A percentile compares a stretch with the other conserved stretches of the same genome.
phyloP scores from a whole-genome alignment of 495 filamentous ascomycete genomes.

The Trichoderma gamsii region DNA sequence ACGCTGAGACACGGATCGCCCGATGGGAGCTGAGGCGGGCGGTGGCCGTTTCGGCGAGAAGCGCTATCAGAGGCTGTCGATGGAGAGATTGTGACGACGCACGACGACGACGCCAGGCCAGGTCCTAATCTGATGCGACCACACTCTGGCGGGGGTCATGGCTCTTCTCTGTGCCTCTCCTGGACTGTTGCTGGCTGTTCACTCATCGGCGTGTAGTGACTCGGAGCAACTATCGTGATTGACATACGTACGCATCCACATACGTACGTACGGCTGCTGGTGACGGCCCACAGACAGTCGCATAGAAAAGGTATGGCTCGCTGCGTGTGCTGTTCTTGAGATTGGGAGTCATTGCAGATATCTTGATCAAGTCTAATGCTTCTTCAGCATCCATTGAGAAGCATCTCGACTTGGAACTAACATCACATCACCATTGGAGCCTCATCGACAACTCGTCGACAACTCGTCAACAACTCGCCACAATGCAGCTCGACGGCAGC shows the following conservation, averaged over 20 bases:
- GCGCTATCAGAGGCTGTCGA: no score
- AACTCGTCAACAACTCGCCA: background rate
- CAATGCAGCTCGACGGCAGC: conserved; percentile 15
- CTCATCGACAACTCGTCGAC: no score
- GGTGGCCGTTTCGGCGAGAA: background rate
- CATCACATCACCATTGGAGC: no score
- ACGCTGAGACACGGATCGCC: background rate
- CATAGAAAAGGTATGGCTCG: background rate
- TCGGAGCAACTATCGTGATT: background rate
- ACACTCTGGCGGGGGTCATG: no score
- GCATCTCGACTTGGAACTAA: background rate
- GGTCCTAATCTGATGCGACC: no score
- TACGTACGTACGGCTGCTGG: background rate
- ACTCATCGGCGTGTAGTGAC: no score
- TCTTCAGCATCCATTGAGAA: background rate
- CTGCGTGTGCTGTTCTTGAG: background rate
- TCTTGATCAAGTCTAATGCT: no score
- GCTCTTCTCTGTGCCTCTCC: no score
- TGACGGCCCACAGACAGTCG: background rate
- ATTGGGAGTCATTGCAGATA: background rate
- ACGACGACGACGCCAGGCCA: no score
- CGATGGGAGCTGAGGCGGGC: background rate
- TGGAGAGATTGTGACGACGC: no score
- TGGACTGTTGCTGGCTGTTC: background rate
- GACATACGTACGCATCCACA: background rate